Conservation (phyloP, 306 rosid species). For the Carpinus viminea region DNA sequence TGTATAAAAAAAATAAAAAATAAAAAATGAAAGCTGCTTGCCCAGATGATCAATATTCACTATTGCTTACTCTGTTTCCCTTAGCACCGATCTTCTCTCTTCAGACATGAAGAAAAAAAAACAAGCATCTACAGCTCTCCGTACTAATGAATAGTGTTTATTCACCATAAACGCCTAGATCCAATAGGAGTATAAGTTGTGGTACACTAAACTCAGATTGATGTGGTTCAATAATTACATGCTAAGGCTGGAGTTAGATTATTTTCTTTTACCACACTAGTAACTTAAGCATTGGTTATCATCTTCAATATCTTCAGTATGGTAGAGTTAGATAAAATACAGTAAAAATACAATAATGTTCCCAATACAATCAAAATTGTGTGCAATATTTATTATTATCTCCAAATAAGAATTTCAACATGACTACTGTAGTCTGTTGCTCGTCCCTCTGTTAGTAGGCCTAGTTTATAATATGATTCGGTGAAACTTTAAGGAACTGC, state of each 20-base stretch:
- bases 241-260: no score
- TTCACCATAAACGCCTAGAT: neutral
- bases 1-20: neutral
- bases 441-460: neutral
- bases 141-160: neutral
- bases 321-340: neutral
- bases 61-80: neutral
- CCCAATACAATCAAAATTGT: neutral
- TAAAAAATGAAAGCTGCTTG: neutral
- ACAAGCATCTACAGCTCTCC: neutral
- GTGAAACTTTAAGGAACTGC: neutral
- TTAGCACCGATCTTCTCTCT: no score
- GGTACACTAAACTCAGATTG: neutral
- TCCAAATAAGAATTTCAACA: constrained; percentile 1
- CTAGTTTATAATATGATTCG: neutral
- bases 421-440: neutral
- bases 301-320: neutral
- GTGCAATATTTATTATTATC: neutral
- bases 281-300: neutral
- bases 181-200: no score
- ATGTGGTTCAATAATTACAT: no score
- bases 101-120: no score
- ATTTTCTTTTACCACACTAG: neutral
- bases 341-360: neutral
- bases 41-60: neutral